phyloP scores from a whole-genome alignment of 495 filamentous ascomycete species.

The Rusavskia elegans region DNA sequence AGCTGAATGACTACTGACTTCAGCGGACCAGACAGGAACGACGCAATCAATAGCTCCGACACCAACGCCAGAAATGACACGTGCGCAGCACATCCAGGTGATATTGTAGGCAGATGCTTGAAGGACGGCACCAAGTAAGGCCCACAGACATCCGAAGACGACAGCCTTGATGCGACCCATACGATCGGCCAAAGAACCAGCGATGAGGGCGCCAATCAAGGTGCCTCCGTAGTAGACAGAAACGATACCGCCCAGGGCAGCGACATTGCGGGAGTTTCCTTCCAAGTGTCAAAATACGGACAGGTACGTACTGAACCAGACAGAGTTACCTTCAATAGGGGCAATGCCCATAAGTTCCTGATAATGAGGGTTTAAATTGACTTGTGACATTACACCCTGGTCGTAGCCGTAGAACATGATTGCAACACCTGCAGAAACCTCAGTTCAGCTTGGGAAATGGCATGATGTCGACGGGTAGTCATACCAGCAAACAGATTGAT shows the following conservation, averaged over 20 bases:
- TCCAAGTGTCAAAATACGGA: slow-evolving; percentile 4
- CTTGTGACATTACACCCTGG: slow-evolving; percentile 23
- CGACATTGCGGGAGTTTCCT: slow-evolving; percentile 8
- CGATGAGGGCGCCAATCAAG: slow-evolving; percentile 36
- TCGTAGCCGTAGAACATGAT: slow-evolving; percentile 27
- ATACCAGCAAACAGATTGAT: slow-evolving; percentile 16
- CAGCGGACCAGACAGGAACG: slow-evolving; percentile 34
- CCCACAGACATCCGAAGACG: slow-evolving; percentile 33
- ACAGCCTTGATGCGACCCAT: slow-evolving; percentile 40
- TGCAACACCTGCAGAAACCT: slow-evolving; percentile 5
- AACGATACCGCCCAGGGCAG: slow-evolving; percentile 30
- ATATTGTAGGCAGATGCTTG: slow-evolving; percentile 34
- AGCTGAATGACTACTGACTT: slow-evolving; percentile 48
- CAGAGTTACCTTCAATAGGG: neutral
- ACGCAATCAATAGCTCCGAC: slow-evolving; percentile 36
- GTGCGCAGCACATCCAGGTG: slow-evolving; percentile 37
- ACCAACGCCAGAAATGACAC: slow-evolving; percentile 40
- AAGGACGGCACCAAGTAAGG: slow-evolving; percentile 35
- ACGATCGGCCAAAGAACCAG: slow-evolving; percentile 35
- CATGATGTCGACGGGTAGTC: neutral
- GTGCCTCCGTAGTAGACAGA: slow-evolving; percentile 39
- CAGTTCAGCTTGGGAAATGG: neutral
- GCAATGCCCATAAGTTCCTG: slow-evolving; percentile 14
- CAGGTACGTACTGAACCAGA: neutral
- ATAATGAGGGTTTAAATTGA: slow-evolving; percentile 23